Percentiles rank a stretch among this genome's conserved stretches.
Evolutionary conservation across 2,329 filamentous ascomycete species (phyloP).

Genomic region (Clonostachys rhizophaga): DNA sequence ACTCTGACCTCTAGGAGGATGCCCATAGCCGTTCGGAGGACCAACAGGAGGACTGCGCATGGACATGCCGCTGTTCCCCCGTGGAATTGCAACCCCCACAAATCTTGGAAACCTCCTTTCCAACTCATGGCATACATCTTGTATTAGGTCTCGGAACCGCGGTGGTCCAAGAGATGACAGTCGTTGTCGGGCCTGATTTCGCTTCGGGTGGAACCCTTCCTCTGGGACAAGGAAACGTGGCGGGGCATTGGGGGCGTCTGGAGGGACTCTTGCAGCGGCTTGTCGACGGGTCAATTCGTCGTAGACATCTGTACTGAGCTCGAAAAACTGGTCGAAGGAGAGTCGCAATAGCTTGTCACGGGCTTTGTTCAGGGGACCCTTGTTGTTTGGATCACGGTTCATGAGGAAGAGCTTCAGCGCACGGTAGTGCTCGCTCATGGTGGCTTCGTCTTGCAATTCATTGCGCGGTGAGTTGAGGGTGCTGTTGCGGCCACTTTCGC

Average conservation of each 20-base stretch:
- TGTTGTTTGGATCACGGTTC: constrained; percentile 71
- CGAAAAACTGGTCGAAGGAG: constrained; percentile 90
- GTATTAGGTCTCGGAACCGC: constrained; percentile 86
- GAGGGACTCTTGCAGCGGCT: constrained; percentile 51
- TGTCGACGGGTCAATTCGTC: constrained; percentile 91
- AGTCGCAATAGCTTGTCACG: constrained; percentile 90
- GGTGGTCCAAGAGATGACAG: constrained; percentile 83
- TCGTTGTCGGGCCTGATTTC: constrained; percentile 95
- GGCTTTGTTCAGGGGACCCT: constrained; percentile 77
- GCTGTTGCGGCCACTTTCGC: constrained; percentile 57
- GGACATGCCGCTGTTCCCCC: constrained; percentile 64
- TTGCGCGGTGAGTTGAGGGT: constrained; percentile 25
- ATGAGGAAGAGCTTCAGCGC: constrained; percentile 74
- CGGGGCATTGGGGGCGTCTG: constrained; percentile 47
- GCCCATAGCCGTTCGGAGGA: constrained; percentile 51
- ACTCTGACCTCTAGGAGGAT: constrained; percentile 43
- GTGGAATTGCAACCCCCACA: constrained; percentile 61
- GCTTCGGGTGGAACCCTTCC: constrained; percentile 88
- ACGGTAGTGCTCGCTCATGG: constrained; percentile 76
- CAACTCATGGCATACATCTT: constrained; percentile 93
- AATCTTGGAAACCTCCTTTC: constrained; percentile 88
- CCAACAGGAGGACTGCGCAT: constrained; percentile 47
- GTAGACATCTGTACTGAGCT: constrained; percentile 95
- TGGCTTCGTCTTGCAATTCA: constrained; percentile 54
- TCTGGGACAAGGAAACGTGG: constrained; percentile 80